Evolutionary conservation across 2,329 filamentous ascomycete genomes (phyloP).

Genomic region (Knufia fluminis): DNA sequence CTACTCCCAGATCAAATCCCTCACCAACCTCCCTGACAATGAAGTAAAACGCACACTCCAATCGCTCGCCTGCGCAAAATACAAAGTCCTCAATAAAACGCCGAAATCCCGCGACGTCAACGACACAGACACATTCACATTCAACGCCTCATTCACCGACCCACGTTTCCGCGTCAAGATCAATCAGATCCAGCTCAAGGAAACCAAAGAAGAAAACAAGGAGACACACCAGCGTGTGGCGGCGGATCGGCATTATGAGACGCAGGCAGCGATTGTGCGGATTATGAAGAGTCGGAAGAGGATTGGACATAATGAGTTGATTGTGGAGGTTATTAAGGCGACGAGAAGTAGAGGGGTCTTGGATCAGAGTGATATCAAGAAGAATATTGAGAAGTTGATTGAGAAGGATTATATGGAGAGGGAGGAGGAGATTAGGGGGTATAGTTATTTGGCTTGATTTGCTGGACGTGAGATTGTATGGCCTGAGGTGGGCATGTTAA

Average conservation of each 20-base stretch:
- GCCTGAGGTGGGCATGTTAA: too few relatives aligned
- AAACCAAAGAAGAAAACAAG: constrained; percentile 90
- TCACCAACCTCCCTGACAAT: constrained; percentile 63
- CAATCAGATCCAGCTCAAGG: constrained; percentile 95
- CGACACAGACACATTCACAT: constrained; percentile 69
- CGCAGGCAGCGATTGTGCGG: constrained; percentile 88
- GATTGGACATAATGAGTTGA: constrained; percentile 76
- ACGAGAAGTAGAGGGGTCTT: constrained; percentile 80
- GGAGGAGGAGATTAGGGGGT: constrained; percentile 50
- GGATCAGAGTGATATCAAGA: constrained; percentile 82
- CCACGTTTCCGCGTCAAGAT: constrained; percentile 90
- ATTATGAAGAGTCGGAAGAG: constrained; percentile 93
- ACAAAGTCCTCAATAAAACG: constrained; percentile 72
- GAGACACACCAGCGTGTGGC: constrained; percentile 84
- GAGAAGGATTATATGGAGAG: constrained; percentile 91
- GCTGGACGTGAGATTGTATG: too few relatives aligned
- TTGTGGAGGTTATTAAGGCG: constrained; percentile 84
- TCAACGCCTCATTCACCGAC: constrained; percentile 69
- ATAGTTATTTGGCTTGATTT: constrained; percentile 59
- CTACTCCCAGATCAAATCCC: constrained; percentile 65
- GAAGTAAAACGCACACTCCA: constrained; percentile 88
- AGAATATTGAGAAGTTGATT: constrained; percentile 92
- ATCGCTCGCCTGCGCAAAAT: constrained; percentile 84
- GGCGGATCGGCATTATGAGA: constrained; percentile 88
- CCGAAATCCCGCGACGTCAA: constrained; percentile 77